Evolutionary conservation across 1,139 yeast genomes (phyloP).

Genomic region (Candida gigantensis): DNA sequence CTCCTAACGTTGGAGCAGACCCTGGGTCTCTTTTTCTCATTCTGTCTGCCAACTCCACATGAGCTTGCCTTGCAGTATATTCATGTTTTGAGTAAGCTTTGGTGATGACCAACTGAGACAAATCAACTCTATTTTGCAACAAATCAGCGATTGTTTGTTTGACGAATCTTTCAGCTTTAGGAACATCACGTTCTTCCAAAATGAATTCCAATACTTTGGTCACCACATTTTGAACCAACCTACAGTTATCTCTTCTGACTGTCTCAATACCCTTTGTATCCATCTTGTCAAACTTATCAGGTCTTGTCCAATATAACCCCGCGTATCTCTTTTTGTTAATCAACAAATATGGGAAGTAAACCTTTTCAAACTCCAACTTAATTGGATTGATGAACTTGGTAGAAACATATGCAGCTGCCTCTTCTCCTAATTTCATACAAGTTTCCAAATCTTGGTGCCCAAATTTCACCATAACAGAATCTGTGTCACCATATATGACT

Average conservation of each 20-base stretch:
- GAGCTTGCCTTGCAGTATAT: slow-evolving; percentile 96
- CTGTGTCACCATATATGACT: slow-evolving; percentile 98
- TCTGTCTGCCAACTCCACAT: slow-evolving; percentile 92
- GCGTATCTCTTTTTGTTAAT: slow-evolving; percentile 97
- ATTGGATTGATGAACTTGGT: slow-evolving; percentile 80
- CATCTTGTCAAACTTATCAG: slow-evolving; percentile 90
- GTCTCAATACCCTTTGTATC: slow-evolving; percentile 99
- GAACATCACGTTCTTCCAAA: slow-evolving; percentile 86
- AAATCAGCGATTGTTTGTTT: slow-evolving; percentile 88
- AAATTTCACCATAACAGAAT: slow-evolving; percentile 98
- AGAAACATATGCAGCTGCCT: slow-evolving; percentile 90
- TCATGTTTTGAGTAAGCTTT: slow-evolving; percentile 89
- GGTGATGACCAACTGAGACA: slow-evolving; percentile 91
- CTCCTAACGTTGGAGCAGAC: slow-evolving; percentile 95
- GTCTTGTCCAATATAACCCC: slow-evolving; percentile 92
- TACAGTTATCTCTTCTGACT: slow-evolving; percentile 95
- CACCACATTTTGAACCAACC: slow-evolving; percentile 90
- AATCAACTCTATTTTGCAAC: slow-evolving; percentile 86
- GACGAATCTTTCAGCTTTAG: slow-evolving; percentile 81
- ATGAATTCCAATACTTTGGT: slow-evolving; percentile 86
- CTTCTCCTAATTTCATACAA: slow-evolving; percentile 90
- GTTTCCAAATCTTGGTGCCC: slow-evolving; percentile 80
- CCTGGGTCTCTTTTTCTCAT: slow-evolving; percentile 98
- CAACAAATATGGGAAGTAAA: slow-evolving; percentile 88
- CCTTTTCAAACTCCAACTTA: slow-evolving; percentile 94